These are phyloP conservation scores for Sphaerulina populicola DNA, from an alignment of 2,329 filamentous ascomycete genomes.

Conservation along the genomic window DNA sequence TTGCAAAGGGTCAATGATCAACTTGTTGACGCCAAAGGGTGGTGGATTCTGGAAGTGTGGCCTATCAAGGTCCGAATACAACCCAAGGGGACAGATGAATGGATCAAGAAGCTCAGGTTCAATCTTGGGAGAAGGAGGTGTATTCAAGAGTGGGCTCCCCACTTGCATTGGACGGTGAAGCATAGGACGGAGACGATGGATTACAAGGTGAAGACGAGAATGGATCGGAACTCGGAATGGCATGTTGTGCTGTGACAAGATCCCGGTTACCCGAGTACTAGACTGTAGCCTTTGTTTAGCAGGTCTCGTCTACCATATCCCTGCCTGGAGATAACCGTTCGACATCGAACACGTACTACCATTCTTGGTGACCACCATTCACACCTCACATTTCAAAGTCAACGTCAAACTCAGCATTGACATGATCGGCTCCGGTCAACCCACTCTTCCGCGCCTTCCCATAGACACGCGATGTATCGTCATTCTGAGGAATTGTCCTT, in stretches of 20 bases:
- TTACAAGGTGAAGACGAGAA: slow-evolving; percentile 32
- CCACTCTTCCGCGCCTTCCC: not conserved
- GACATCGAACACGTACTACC: no score
- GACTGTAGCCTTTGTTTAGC: no score
- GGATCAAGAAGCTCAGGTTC: slow-evolving; percentile 34
- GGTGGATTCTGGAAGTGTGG: slow-evolving; percentile 42
- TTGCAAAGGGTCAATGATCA: slow-evolving; percentile 38
- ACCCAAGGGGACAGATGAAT: slow-evolving; percentile 28
- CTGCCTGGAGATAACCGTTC: no score
- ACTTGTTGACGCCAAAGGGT: slow-evolving; percentile 33
- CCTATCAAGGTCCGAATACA: slow-evolving; percentile 37
- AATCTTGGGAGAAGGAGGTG: slow-evolving; percentile 37
- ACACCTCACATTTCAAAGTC: not conserved
- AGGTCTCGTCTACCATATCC: no score
- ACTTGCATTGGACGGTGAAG: slow-evolving; percentile 41
- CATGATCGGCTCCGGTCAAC: no score
- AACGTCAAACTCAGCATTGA: not conserved
- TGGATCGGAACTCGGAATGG: slow-evolving; percentile 32
- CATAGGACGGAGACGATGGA: slow-evolving; percentile 31
- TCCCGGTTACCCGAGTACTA: no score
- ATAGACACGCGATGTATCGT: not conserved
- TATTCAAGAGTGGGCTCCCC: slow-evolving; percentile 34
- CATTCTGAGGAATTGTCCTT: not conserved
- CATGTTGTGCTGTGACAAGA: not conserved
- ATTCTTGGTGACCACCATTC: no score